phyloP scores from a whole-genome alignment of 2,329 filamentous ascomycete species.

The Delphinella strobiligena region DNA sequence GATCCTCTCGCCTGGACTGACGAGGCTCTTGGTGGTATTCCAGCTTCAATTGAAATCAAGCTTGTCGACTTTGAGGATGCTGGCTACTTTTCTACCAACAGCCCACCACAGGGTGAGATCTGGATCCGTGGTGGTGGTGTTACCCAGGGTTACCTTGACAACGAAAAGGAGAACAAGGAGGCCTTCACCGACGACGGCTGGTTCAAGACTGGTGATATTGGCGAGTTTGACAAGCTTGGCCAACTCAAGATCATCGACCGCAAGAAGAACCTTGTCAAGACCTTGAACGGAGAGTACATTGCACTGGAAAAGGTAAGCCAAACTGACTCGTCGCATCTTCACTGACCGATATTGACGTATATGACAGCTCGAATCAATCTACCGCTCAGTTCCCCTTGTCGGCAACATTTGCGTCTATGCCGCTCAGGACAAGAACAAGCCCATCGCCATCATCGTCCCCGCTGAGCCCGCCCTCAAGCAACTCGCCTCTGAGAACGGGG shows the following conservation, averaged over 20 bases:
- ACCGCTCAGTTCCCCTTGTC: conserved; percentile 67
- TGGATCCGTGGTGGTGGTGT: conserved; percentile 72
- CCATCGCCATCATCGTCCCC: conserved; percentile 68
- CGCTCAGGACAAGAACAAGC: conserved; percentile 59
- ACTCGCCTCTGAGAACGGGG: conserved; percentile 43
- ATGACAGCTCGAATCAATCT: conserved; percentile 68
- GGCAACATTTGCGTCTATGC: conserved; percentile 83
- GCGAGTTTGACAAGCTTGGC: conserved; percentile 70
- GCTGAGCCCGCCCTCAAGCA: conserved; percentile 45
- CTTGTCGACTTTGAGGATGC: conserved; percentile 82
- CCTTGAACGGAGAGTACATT: conserved; percentile 89
- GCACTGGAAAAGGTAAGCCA: conserved; percentile 68
- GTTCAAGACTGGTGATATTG: conserved; percentile 96
- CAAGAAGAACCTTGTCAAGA: conserved; percentile 98
- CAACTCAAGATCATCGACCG: conserved; percentile 84
- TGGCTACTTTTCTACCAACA: conserved; percentile 66
- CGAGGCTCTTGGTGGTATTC: conserved; percentile 63
- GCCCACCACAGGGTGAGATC: conserved; percentile 81
- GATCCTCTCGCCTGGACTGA: conserved; percentile 78
- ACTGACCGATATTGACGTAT: not conserved
- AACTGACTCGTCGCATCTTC: not conserved
- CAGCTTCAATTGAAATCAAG: conserved; percentile 73
- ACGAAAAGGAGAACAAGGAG: conserved; percentile 71
- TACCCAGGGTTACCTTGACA: conserved; percentile 67
- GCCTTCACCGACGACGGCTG: conserved; percentile 73